Evolutionary conservation across 441 rosid genomes (phyloP), one percentile per base, ranked within the genome.

Genomic region (Erodium moschatum): DNA sequence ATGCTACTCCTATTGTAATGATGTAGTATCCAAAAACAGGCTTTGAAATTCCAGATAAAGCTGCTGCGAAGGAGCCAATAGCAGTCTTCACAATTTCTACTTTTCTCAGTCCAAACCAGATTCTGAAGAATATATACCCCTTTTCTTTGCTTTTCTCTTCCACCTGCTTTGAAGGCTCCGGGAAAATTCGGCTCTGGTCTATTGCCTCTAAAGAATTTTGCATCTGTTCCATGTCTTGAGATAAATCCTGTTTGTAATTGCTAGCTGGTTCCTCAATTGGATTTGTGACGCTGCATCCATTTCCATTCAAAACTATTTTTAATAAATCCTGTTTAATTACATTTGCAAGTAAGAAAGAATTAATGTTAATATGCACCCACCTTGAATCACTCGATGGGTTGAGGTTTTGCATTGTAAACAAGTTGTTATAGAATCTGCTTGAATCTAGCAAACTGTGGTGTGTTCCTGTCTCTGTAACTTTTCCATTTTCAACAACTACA

Each of bases 31-130:
- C 94, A 7, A 88, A 88, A 70, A 83, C 10, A 16, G 94, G 94
- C 81, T 81, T 88, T 20, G 90, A 83, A 76, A 88, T 81, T 62
- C 90, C 94, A 24, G 90, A 86, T 76, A 88, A 76, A 62, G 82
- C 89, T 16, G 94, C 89, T 27, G 94, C 89, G 11, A 82, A 11
- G 40, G 87, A 81, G 38, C 94, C 89, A 9, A 83, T 66, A 10
- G 74, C 76, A 69, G 67, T 62, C 71, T 75, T 82, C 19, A 79
- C 61, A 44, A 88, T 72, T 29, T 88, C 90, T 60, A n/a, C 62
- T 61, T 75, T 67, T 65, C 69, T 74, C 72, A 85, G 66, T 16
- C 85, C 87, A 66, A 76, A 86, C 89, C 94, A 88, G 67, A 86
- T 78, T 72, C 87, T 85, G 73, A 81, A 82, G 85, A 88, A 86